A percentile compares a stretch with the other conserved stretches of the same genome.
Conservation (phyloP, 2,329 filamentous ascomycete genomes). For the Claviceps pazoutovae region DNA sequence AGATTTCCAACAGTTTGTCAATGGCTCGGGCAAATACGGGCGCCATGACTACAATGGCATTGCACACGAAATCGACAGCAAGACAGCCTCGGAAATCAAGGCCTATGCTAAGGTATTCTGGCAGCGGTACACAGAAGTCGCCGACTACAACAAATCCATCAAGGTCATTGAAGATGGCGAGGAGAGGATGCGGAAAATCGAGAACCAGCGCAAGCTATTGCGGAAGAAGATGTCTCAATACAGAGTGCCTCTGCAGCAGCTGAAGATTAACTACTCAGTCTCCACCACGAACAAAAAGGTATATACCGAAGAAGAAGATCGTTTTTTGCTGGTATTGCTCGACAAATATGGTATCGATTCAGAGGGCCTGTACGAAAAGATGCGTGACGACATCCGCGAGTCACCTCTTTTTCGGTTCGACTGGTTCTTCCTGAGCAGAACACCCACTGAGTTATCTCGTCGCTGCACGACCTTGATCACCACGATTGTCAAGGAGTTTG, state of each 20-base stretch:
- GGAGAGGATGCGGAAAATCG: conserved; percentile 74
- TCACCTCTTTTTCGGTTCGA: conserved; percentile 94
- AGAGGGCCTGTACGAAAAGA: conserved; percentile 79
- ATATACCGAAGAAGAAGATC: conserved; percentile 95
- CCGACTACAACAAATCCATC: conserved; percentile 80
- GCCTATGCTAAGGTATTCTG: conserved; percentile 92
- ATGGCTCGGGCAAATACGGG: conserved; percentile 85
- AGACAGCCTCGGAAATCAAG: conserved; percentile 71
- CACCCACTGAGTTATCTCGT: conserved; percentile 80
- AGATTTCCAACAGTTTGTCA: conserved; percentile 97
- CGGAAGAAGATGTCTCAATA: conserved; percentile 93
- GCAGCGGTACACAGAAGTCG: conserved; percentile 83
- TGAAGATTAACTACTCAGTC: conserved; percentile 98
- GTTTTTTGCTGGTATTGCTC: conserved; percentile 85
- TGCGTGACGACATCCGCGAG: conserved; percentile 93
- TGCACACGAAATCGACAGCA: conserved; percentile 80
- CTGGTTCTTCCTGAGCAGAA: conserved; percentile 97
- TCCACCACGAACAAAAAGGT: conserved; percentile 99
- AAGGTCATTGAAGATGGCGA: conserved; percentile 86
- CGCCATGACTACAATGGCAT: conserved; percentile 77
- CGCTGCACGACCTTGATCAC: conserved; percentile 89
- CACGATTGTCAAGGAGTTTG: conserved; percentile 89
- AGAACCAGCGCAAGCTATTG: conserved; percentile 85
- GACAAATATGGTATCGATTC: conserved; percentile 87
- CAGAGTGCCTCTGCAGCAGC: conserved; percentile 90